These are phyloP conservation scores for Cydonia oblonga DNA, from an alignment of 331 rosid species.

Conservation along the genomic window DNA sequence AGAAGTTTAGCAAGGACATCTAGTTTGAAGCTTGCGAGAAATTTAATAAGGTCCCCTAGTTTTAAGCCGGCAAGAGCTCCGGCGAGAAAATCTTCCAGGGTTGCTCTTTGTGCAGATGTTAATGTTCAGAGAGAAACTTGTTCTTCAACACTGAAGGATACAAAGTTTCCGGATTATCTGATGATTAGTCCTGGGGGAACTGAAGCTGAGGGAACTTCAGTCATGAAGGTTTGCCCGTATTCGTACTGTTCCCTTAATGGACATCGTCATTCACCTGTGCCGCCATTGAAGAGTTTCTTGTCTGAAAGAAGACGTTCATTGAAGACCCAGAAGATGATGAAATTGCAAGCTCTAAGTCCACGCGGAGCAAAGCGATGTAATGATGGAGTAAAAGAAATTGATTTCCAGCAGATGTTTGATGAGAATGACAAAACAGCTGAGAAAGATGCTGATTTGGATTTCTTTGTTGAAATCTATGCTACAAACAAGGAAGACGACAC, in stretches of 20 bases:
- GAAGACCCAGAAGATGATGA: constrained; percentile 49
- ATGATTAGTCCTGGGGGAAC: constrained; percentile 52
- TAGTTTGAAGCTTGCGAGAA: constrained; percentile 34
- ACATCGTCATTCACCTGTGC: constrained; percentile 49
- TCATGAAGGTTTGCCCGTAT: constrained; percentile 68
- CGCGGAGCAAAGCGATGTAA: constrained; percentile 14
- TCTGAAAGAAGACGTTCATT: constrained; percentile 47
- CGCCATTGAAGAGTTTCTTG: constrained; percentile 66
- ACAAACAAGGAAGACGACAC: constrained; percentile 11
- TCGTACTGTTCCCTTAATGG: constrained; percentile 85
- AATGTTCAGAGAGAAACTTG: constrained; percentile 50
- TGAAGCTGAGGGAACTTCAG: constrained; percentile 64
- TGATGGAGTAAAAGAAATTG: constrained; percentile 13
- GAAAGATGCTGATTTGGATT: constrained; percentile 13
- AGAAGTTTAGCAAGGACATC: constrained; percentile 33
- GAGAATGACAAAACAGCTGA: constrained; percentile 14
- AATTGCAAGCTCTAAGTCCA: constrained; percentile 36
- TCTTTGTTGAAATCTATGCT: constrained; percentile 50
- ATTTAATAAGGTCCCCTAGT: constrained; percentile 47
- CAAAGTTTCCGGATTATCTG: constrained; percentile 47
- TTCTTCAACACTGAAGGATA: constrained; percentile 70
- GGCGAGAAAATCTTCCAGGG: constrained; percentile 41
- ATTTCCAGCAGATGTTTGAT: constrained; percentile 9
- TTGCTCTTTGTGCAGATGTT: constrained; percentile 29
- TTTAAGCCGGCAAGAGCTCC: constrained; percentile 48